Evolutionary conservation across 129 eudicot genomes (phyloP).

Genomic region (Artemisia argyi): DNA sequence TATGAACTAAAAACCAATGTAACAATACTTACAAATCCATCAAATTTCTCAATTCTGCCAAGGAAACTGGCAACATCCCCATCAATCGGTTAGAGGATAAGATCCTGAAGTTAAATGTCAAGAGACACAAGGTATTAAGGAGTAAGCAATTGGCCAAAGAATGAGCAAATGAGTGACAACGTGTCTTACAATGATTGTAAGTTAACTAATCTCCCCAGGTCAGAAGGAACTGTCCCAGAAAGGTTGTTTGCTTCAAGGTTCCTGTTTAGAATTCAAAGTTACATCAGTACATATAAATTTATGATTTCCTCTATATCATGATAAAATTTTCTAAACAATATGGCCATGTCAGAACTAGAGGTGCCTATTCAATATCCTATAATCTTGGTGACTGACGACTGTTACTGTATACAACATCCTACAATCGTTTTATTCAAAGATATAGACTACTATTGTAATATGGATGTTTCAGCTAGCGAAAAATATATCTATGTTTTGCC

Average conservation of each 20-base stretch:
- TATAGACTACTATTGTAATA: too few species aligned
- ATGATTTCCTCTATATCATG: too few species aligned
- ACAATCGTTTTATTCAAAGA: too few species aligned
- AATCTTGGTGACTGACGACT: too few species aligned
- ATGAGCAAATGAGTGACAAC: conserved; percentile 14
- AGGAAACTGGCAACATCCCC: conserved; percentile 55
- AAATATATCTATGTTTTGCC: too few species aligned
- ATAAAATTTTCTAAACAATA: too few species aligned
- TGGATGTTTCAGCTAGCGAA: too few species aligned
- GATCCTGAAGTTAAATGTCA: conserved; percentile 30
- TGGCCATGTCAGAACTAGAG: too few species aligned
- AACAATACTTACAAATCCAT: conserved; percentile 57
- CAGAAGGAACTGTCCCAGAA: conserved; percentile 68
- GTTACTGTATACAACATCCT: too few species aligned
- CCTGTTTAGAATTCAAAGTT: conserved; percentile 43
- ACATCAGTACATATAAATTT: conserved; percentile 4
- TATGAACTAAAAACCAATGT: not conserved
- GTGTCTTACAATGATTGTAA: conserved; percentile 56
- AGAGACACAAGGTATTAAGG: not conserved
- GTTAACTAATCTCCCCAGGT: conserved; percentile 54
- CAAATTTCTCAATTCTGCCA: conserved; percentile 51
- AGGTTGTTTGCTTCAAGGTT: conserved; percentile 73
- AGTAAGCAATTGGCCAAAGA: not conserved
- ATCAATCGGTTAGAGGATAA: conserved; percentile 69
- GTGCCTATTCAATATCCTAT: too few species aligned